Base-by-base conservation (phyloP, 495 filamentous ascomycete genomes). In the Hypoxylon fragiforme region DNA sequence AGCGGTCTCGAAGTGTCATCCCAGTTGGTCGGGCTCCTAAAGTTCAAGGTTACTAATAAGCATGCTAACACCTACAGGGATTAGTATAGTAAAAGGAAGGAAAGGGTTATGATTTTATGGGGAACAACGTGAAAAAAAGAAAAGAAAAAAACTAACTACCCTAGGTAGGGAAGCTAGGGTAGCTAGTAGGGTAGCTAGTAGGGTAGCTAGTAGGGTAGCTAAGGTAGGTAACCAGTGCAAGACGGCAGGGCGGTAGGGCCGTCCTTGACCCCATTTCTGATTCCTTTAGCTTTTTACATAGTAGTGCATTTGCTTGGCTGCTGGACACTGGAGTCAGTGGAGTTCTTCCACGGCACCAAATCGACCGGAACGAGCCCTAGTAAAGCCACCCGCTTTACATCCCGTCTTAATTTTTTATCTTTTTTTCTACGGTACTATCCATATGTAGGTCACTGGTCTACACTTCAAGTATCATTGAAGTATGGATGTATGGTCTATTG, bases 21-120 rank as follows among this genome's bases (percentile, higher is more conserved):
- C 57, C 57, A 61, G 57, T 56, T 56, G 51, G 46, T 61, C 57
- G 57, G 57, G 57, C 57, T 55, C 57, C 36, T 48, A 52, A 52
- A 42, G n/a, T n/a, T n/a, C n/a, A n/a, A n/a, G n/a, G n/a, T n/a
- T n/a, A n/a, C n/a, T n/a, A n/a, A n/a, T n/a, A n/a, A n/a, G n/a
- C n/a, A n/a, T n/a, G n/a, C n/a, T n/a, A n/a, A n/a, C n/a, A n/a
- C n/a, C n/a, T n/a, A n/a, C n/a, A n/a, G n/a, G n/a, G n/a, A n/a
- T n/a, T n/a, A n/a, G n/a, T n/a, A n/a, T n/a, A n/a, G n/a, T n/a
- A n/a, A n/a, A n/a, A n/a, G n/a, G n/a, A n/a, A n/a, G n/a, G n/a
- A n/a, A n/a, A n/a, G n/a, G n/a, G n/a, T n/a, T n/a, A n/a, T n/a
- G n/a, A 51, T 47, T 52, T 18, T 16, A 30, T 34, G 30, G 44